Evolutionary conservation across 306 rosid species (phyloP).

Genomic region (Corylus avellana): DNA sequence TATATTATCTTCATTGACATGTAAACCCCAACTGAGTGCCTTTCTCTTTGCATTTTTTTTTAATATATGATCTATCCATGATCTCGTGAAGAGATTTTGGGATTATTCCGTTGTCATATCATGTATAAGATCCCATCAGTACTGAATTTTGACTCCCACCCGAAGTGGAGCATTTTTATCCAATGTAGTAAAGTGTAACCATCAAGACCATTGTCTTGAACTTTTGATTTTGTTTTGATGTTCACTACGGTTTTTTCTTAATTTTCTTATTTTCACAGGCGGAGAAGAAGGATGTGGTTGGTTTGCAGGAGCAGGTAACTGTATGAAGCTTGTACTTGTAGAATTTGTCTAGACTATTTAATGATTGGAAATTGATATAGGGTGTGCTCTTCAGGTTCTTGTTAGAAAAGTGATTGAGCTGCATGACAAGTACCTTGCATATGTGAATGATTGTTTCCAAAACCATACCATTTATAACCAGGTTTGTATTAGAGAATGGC

Average conservation of each 20-base stretch:
- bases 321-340: background rate
- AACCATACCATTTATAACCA: constrained; percentile 66
- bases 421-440: constrained; percentile 56
- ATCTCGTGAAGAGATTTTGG: too few relatives aligned
- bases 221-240: constrained; percentile 20
- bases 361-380: constrained; percentile 30
- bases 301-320: constrained; percentile 61
- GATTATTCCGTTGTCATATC: too few relatives aligned
- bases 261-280: constrained; percentile 53
- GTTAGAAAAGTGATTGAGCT: constrained; percentile 59
- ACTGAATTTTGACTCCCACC: too few relatives aligned
- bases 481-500: constrained; percentile 31
- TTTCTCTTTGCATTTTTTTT: too few relatives aligned
- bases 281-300: constrained; percentile 74
- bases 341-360: constrained; percentile 2
- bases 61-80: too few relatives aligned
- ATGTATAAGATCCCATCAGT: too few relatives aligned
- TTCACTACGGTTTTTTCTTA: constrained; percentile 25
- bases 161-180: too few relatives aligned
- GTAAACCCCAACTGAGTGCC: too few relatives aligned
- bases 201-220: background rate
- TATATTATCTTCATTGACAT: too few relatives aligned
- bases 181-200: too few relatives aligned
- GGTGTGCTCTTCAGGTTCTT: constrained; percentile 47
- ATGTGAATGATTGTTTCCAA: constrained; percentile 82